Conservation (phyloP, 2,329 filamentous ascomycete genomes). For the Aureobasidium sp. region DNA sequence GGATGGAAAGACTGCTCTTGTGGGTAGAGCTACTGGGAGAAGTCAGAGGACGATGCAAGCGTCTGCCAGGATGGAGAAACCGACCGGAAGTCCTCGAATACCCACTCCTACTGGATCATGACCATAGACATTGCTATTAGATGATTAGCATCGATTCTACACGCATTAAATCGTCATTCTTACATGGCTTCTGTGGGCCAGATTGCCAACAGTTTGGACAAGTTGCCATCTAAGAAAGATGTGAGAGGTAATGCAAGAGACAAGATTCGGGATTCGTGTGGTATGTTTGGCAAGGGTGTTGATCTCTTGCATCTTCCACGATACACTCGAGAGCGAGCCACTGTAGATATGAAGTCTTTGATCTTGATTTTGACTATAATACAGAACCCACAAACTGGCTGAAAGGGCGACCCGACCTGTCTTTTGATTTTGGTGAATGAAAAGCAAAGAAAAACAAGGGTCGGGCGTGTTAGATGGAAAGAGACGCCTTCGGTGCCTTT, state of each 20-base stretch:
- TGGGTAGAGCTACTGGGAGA: constrained; percentile 35
- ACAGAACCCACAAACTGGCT: not conserved
- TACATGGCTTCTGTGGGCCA: constrained; percentile 55
- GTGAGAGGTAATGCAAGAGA: constrained; percentile 31
- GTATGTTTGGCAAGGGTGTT: no score
- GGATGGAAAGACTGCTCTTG: no score
- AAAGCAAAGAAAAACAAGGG: not conserved
- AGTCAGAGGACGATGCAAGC: constrained; percentile 52
- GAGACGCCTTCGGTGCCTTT: not conserved
- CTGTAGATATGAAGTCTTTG: not conserved
- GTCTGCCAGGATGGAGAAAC: constrained; percentile 54
- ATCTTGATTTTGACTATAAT: constrained; percentile 4
- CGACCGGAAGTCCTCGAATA: constrained; percentile 57
- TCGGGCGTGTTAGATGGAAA: not conserved
- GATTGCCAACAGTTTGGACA: constrained; percentile 41
- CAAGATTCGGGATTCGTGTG: constrained; percentile 26
- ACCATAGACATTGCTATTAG: constrained; percentile 48
- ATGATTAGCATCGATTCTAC: not conserved
- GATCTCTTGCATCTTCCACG: not conserved
- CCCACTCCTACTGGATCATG: constrained; percentile 57
- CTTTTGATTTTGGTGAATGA: not conserved
- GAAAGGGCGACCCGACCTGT: not conserved
- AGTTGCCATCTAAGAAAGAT: constrained; percentile 31
- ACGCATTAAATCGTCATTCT: not conserved
- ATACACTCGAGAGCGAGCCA: not conserved